phyloP scores from a whole-genome alignment of 106 monocot genomes.

The Gastrodia elata region DNA sequence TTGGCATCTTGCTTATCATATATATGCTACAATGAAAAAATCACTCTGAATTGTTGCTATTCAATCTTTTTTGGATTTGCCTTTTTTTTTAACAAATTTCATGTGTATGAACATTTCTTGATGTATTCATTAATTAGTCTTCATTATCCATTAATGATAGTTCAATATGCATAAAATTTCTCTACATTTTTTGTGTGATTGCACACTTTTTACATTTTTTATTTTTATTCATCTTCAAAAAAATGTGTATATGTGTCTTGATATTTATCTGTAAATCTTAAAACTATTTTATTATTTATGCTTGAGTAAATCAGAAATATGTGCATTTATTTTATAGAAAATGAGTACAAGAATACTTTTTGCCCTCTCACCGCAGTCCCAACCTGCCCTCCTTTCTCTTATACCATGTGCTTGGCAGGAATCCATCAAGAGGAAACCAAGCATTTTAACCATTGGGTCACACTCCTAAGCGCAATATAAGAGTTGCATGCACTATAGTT shows the following conservation, averaged over 20 bases:
- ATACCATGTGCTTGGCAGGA: too few species aligned
- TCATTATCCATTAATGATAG: not conserved
- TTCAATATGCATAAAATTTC: not conserved
- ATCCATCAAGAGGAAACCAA: too few species aligned
- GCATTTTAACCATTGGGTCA: too few species aligned
- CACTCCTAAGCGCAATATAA: too few species aligned
- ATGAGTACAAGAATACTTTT: not conserved
- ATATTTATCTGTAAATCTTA: not conserved
- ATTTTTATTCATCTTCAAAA: not conserved
- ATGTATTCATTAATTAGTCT: not conserved
- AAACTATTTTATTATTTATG: not conserved
- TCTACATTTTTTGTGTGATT: not conserved
- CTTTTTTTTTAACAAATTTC: not conserved
- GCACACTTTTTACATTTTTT: not conserved
- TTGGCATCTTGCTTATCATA: not conserved
- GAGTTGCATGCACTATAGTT: not conserved
- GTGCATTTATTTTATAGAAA: not conserved
- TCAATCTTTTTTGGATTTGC: not conserved
- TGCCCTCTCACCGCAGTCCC: too few species aligned
- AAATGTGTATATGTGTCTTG: not conserved
- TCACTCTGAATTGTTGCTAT: not conserved
- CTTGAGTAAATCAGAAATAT: not conserved
- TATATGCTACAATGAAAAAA: not conserved
- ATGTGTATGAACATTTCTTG: not conserved
- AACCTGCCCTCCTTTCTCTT: too few species aligned